Evolutionary conservation across 176 grass and related monocot species (phyloP).

Genomic region (Oryza nivara): DNA sequence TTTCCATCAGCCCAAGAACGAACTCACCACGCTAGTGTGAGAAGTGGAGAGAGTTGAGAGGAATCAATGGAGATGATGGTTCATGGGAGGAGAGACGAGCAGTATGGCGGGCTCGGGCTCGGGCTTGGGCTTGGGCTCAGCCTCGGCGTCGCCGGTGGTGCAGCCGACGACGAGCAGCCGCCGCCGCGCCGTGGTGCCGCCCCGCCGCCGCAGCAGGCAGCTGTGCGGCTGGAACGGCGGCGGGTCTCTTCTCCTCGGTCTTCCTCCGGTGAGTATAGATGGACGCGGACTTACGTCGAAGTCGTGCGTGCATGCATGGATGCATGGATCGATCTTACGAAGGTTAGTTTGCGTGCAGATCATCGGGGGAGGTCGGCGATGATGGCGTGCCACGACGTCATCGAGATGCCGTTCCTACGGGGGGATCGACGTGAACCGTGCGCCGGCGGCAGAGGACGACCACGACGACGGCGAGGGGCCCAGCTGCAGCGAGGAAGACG

Average conservation of each 20-base stretch:
- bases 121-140: conserved; percentile 62
- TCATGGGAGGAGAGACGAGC: conserved; percentile 30
- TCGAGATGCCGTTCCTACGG: conserved; percentile 61
- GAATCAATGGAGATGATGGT: conserved; percentile 30
- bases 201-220: neutral
- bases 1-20: neutral
- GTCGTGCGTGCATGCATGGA: neutral
- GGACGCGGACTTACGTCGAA: neutral
- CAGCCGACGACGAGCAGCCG: neutral
- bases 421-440: conserved; percentile 84
- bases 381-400: conserved; percentile 21
- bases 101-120: neutral
- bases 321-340: neutral
- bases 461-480: neutral
- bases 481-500: conserved; percentile 56
- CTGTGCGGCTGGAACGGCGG: conserved; percentile 30
- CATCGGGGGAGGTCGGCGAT: neutral
- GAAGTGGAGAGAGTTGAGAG: neutral
- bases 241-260: conserved; percentile 40
- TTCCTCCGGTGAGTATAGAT: conserved; percentile 19
- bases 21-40: neutral
- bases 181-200: conserved; percentile 10
- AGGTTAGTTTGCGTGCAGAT: neutral
- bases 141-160: conserved; percentile 46
- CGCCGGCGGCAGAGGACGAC: conserved; percentile 29